Percentiles rank a stretch among this genome's conserved stretches.
phyloP scores from a whole-genome alignment of 2,329 filamentous ascomycete species.

The Penicillium sp. region DNA sequence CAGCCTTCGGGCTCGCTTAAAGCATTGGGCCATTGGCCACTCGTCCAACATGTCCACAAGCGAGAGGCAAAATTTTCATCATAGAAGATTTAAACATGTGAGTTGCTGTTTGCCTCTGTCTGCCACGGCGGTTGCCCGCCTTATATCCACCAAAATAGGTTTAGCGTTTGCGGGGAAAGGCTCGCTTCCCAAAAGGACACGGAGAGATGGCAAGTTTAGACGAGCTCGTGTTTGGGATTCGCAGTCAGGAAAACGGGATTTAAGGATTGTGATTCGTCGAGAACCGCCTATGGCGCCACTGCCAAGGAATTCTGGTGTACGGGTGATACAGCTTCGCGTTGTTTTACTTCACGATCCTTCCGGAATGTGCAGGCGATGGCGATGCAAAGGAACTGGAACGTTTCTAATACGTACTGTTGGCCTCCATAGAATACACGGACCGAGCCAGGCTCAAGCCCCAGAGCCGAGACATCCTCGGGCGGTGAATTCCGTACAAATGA shows the following conservation, averaged over 20 bases:
- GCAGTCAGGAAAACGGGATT: background rate
- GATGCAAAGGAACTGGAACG: background rate
- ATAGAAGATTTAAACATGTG: background rate
- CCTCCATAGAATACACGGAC: background rate
- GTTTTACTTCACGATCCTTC: background rate
- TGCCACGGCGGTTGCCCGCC: background rate
- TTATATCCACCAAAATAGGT: background rate
- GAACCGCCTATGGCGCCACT: background rate
- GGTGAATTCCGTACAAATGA: background rate
- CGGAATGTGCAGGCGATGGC: background rate
- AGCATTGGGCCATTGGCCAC: background rate
- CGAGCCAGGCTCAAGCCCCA: background rate
- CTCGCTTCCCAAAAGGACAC: background rate
- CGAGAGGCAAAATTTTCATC: background rate
- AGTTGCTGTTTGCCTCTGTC: background rate
- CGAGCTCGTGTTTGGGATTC: background rate
- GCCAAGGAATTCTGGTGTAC: background rate
- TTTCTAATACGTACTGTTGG: background rate
- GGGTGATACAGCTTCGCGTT: background rate
- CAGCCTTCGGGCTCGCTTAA: too few relatives aligned
- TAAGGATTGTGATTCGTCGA: background rate
- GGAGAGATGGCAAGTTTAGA: background rate
- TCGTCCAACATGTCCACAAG: background rate
- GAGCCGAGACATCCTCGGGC: background rate
- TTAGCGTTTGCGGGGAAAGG: constrained; percentile 2